Evolutionary conservation across 352 stramenopile genomes (phyloP).

Genomic region (Pythium oligandrum): DNA sequence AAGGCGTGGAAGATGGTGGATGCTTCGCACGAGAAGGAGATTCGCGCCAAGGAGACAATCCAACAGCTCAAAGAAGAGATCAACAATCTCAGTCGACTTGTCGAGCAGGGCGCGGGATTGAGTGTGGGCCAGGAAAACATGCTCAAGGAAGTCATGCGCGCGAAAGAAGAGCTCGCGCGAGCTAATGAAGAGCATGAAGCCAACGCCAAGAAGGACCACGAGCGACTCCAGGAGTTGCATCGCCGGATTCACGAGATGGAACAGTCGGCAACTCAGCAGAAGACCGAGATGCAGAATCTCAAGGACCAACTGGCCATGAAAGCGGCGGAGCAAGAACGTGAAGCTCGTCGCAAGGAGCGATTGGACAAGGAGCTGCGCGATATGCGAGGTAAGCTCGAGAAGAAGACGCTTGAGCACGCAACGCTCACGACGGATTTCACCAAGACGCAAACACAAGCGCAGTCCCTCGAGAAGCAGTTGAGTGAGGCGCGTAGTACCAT

Average conservation of each 20-base stretch:
- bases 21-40: conserved; percentile 92
- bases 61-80: conserved; percentile 95
- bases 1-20: conserved; percentile 95
- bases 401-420: conserved; percentile 64
- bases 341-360: conserved; percentile 85
- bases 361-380: conserved; percentile 93
- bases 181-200: conserved; percentile 82
- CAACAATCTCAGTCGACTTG: conserved; percentile 91
- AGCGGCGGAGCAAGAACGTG: conserved; percentile 83
- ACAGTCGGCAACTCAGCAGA: conserved; percentile 37
- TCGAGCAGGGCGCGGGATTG: conserved; percentile 92
- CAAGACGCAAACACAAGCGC: conserved; percentile 64
- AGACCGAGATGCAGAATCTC: conserved; percentile 76
- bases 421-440: conserved; percentile 43
- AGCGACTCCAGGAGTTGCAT: conserved; percentile 78
- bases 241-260: conserved; percentile 65
- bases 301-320: conserved; percentile 86
- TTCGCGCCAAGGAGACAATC: conserved; percentile 93
- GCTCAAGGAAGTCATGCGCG: conserved; percentile 88
- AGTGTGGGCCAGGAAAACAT: conserved; percentile 92
- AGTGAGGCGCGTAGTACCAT: conserved; percentile 77
- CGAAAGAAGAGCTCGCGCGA: conserved; percentile 86
- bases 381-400: conserved; percentile 84
- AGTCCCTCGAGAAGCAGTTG: conserved; percentile 86
- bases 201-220: conserved; percentile 78